Conservation (phyloP, 441 rosid species). For the Pelargonium myrrhifolium region DNA sequence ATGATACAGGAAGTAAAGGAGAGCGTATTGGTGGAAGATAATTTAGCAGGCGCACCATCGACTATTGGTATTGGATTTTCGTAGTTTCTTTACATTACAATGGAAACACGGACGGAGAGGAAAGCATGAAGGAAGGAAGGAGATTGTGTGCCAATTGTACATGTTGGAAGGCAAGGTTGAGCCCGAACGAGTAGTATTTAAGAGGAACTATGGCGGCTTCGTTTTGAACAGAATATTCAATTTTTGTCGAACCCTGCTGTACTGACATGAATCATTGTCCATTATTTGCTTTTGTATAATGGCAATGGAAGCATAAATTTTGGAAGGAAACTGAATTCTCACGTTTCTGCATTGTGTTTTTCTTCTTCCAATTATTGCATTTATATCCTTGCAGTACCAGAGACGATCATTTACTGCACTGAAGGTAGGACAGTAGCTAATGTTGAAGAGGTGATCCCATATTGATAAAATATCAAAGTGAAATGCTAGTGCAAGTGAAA, state of each 20-base stretch:
- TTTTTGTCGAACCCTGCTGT: not conserved
- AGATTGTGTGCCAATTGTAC: conserved; percentile 4
- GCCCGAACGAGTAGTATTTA: not conserved
- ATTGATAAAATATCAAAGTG: no score
- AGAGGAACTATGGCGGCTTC: not conserved
- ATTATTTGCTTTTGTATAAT: not conserved
- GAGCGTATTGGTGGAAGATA: conserved; percentile 46
- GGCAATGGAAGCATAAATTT: not conserved
- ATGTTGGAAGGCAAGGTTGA: not conserved
- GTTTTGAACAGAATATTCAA: not conserved
- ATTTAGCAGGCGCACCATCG: conserved; percentile 14
- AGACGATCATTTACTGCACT: not conserved
- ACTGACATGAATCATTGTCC: not conserved
- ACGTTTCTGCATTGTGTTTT: not conserved
- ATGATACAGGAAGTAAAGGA: conserved; percentile 79
- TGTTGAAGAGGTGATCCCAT: no score
- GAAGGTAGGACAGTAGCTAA: no score
- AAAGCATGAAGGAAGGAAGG: not conserved
- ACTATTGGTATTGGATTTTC: conserved; percentile 24
- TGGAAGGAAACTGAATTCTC: not conserved
- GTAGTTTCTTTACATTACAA: conserved; percentile 11
- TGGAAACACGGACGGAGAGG: not conserved
- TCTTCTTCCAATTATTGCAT: conserved; percentile 2
- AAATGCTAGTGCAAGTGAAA: no score
- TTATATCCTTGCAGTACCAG: not conserved